Percentiles rank a stretch among this genome's conserved stretches.
These are phyloP conservation scores for Aspergillus ibericus DNA, from an alignment of 2,329 filamentous ascomycete genomes.

Conservation along the genomic window DNA sequence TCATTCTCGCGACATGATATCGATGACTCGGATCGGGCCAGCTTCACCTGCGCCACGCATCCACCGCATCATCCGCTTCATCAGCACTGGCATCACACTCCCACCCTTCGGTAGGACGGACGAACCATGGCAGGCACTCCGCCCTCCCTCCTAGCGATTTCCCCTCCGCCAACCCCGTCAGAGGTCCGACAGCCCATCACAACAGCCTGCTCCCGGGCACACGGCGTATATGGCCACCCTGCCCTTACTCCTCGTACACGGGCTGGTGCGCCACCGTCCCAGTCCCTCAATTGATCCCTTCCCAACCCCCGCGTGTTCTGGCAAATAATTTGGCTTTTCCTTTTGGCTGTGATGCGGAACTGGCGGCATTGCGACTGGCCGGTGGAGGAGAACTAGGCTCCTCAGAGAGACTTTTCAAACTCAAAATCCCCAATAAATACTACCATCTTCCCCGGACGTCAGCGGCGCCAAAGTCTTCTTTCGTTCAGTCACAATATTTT, in stretches of 20 bases:
- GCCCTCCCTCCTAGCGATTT: conserved; percentile 2
- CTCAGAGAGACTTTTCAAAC: neutral
- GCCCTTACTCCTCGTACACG: conserved; percentile 11
- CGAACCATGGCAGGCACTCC: conserved; percentile 13
- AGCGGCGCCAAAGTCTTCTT: neutral
- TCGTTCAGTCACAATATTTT: neutral
- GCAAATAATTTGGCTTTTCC: conserved; percentile 1
- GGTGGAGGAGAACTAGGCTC: neutral
- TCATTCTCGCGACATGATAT: neutral
- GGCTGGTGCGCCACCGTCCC: conserved; percentile 2
- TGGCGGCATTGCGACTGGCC: neutral
- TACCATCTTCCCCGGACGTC: neutral
- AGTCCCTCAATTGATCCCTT: conserved; percentile 5
- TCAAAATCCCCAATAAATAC: neutral
- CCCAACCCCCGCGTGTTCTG: conserved; percentile 7
- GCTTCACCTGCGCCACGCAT: conserved; percentile 1
- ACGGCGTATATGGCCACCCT: conserved; percentile 5
- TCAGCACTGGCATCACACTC: neutral
- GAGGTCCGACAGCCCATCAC: conserved; percentile 4
- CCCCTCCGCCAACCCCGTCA: conserved; percentile 6
- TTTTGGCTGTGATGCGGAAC: conserved; percentile 1
- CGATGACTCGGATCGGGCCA: neutral
- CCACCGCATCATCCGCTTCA: conserved; percentile 6
- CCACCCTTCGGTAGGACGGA: conserved; percentile 10
- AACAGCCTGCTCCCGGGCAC: conserved; percentile 1